Base-by-base conservation (phyloP, 257 asterid genomes). In the Rauvolfia tetraphylla region DNA sequence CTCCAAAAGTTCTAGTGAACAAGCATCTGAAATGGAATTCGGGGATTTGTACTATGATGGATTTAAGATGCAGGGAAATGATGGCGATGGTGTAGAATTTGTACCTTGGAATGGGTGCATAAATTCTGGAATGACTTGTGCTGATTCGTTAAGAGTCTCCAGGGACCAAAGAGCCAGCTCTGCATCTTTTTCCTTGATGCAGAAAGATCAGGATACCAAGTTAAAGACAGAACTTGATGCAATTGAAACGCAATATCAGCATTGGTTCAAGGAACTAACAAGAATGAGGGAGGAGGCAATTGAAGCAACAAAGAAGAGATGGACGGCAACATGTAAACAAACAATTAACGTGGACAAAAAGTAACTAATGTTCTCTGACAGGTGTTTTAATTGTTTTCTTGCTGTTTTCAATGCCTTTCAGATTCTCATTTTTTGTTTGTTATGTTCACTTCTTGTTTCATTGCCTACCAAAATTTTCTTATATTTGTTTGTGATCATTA, bases 251-350 rank as follows among this genome's bases (percentile, higher is more conserved):
- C 84, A 83, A 25, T 81, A 86, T 78, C 83, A 63, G 57, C 85
- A 76, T 2, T 81, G 85, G 84, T 58, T 77, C 38, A 79, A 71
- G 46, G 80, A 86, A 66, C 79, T 86, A 33, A 69, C 81, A 18
- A 79, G 72, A 54, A 81, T 76, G 87, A 86, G 75, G 71, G 75
- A 79, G 76, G 89, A 79, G 65, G 89, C 87, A 10, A 54, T 82
- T 42, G 86, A 86, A 71, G 81, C 83, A 3, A 72, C 86, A 57
- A 81, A 76, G 83, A 90, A 83, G 70, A 76, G 80, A 76, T 90
- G 93, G 93, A 78, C 71, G 81, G 14, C 77, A 10, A 87, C 83
- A 75, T 76, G 81, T 79, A 82, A 87, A 72, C 75, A 49, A 44
- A 72, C 61, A 25, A 72, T 63, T 63, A 81, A 77, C 36, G n/a